These are phyloP conservation scores for Pyracantha coccinea DNA, from an alignment of 331 rosid species.

Conservation along the genomic window DNA sequence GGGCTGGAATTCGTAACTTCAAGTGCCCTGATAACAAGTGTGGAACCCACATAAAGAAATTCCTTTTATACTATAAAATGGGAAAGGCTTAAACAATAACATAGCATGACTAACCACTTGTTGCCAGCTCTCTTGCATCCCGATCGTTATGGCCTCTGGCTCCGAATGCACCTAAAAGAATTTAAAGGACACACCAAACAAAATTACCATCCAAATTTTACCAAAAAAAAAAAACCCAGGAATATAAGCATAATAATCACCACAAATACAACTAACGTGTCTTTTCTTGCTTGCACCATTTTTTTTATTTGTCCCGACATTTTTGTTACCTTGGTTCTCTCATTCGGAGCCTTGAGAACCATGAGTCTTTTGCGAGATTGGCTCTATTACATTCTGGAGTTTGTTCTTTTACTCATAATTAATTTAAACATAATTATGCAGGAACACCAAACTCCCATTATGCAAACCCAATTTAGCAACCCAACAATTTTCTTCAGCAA, in stretches of 20 bases:
- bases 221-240: background rate
- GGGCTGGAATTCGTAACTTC: slow-evolving; percentile 20
- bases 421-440: too few species aligned
- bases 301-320: slow-evolving; percentile 17
- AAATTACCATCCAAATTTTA: background rate
- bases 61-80: background rate
- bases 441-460: too few species aligned
- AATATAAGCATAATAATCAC: background rate
- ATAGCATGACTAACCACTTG: slow-evolving; percentile 33
- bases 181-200: slow-evolving; percentile 1
- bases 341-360: slow-evolving; percentile 21
- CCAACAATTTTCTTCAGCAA: background rate
- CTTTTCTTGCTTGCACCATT: slow-evolving; percentile 16
- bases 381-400: slow-evolving; percentile 21
- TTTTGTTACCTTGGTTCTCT: slow-evolving; percentile 19
- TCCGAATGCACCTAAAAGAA: slow-evolving; percentile 28
- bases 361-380: slow-evolving; percentile 16
- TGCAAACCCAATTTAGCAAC: background rate
- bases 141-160: slow-evolving; percentile 25
- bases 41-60: slow-evolving; percentile 9
- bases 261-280: slow-evolving; percentile 29
- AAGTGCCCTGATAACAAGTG: slow-evolving; percentile 28
- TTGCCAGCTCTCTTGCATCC: slow-evolving; percentile 39
- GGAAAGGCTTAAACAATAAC: background rate
- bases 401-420: too few species aligned